Evolutionary conservation across 1,284 basidiomycete species (phyloP).

Genomic region (Ceratobasidium sp.): DNA sequence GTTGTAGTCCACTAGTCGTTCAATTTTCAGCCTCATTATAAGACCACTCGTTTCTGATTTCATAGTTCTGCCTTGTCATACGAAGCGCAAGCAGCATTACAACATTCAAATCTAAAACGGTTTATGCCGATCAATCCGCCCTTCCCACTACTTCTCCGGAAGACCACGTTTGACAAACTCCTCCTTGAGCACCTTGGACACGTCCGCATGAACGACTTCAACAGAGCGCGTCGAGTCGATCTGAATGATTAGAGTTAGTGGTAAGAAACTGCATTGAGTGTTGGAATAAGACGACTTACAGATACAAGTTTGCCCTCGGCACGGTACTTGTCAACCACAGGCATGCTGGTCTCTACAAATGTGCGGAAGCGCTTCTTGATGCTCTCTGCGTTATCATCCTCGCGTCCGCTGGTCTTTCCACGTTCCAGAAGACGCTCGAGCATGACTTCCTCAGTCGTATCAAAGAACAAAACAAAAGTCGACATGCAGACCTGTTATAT

Average conservation of each 20-base stretch:
- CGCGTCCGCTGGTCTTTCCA: conserved; percentile 92
- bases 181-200: conserved; percentile 66
- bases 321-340: conserved; percentile 90
- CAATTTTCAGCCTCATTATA: too few species aligned
- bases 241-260: conserved; percentile 56
- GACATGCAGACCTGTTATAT: conserved; percentile 77
- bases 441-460: conserved; percentile 92
- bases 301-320: conserved; percentile 78
- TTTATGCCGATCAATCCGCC: too few species aligned
- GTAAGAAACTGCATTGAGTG: background rate
- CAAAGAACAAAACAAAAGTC: conserved; percentile 85
- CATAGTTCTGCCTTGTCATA: too few species aligned
- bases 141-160: conserved; percentile 22
- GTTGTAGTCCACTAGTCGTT: too few species aligned
- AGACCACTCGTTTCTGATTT: too few species aligned
- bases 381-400: conserved; percentile 95
- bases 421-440: conserved; percentile 86
- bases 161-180: conserved; percentile 47
- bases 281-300: conserved; percentile 60
- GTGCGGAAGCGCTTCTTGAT: conserved; percentile 99
- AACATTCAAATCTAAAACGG: too few species aligned
- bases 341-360: conserved; percentile 93
- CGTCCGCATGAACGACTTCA: conserved; percentile 75
- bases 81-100: too few species aligned
- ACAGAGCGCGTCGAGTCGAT: conserved; percentile 81